phyloP scores from a whole-genome alignment of 192 early-diverging fungal genomes.

The Umbelopsis ramanniana region DNA sequence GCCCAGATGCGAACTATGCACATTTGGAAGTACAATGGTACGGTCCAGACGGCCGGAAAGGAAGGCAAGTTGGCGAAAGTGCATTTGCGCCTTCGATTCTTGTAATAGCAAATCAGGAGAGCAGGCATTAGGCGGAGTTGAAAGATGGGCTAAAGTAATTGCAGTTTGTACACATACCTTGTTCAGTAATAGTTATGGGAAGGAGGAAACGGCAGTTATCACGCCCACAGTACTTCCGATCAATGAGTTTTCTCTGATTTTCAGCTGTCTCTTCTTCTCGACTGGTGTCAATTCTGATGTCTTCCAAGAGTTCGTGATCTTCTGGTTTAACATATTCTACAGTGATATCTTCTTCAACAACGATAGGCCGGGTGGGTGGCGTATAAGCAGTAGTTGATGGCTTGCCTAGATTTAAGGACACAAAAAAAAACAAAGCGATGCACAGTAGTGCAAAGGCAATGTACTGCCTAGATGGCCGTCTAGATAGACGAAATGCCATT shows the following conservation, averaged over 20 bases:
- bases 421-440: background rate
- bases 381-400: background rate
- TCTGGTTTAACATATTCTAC: background rate
- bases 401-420: background rate
- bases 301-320: background rate
- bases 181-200: conserved; percentile 43
- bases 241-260: conserved; percentile 22
- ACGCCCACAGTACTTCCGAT: conserved; percentile 33
- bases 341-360: background rate
- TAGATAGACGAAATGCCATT: conserved; percentile 11
- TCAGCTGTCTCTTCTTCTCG: conserved; percentile 17
- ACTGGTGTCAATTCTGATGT: conserved; percentile 13
- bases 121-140: background rate
- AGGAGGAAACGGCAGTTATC: conserved; percentile 40
- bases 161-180: conserved; percentile 31
- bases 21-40: conserved; percentile 50
- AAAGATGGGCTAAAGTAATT: background rate
- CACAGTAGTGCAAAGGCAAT: background rate
- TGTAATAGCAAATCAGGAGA: background rate
- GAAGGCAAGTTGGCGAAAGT: conserved; percentile 43
- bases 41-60: conserved; percentile 36
- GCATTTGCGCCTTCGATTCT: conserved; percentile 52
- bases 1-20: conserved; percentile 41
- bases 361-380: background rate
- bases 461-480: conserved; percentile 15